Evolutionary conservation across 176 grass and related monocot species (phyloP).

Genomic region (Aegilops umbellulata): DNA sequence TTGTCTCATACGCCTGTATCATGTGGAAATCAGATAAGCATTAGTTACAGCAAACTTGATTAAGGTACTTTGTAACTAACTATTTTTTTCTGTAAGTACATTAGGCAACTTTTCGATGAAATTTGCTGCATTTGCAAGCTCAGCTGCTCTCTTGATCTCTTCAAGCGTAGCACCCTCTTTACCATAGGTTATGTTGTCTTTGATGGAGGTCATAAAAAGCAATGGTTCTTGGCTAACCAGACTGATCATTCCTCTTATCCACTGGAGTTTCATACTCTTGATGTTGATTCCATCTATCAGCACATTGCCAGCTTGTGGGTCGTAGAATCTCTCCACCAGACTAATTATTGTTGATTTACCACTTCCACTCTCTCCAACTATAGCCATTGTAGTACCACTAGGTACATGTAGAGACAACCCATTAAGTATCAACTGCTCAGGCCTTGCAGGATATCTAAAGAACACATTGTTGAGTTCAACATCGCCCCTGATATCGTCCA

Average conservation of each 20-base stretch:
- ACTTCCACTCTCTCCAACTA: constrained; percentile 82
- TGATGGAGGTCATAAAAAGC: constrained; percentile 69
- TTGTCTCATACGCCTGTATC: constrained; percentile 52
- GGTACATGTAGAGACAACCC: constrained; percentile 43
- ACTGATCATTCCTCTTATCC: constrained; percentile 63
- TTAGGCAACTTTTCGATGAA: constrained; percentile 73
- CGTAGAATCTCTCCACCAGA: constrained; percentile 76
- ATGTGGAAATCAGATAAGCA: constrained; percentile 13
- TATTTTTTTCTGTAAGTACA: constrained; percentile 34
- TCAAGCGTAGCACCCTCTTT: constrained; percentile 62
- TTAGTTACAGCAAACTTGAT: constrained; percentile 1
- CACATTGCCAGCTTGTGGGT: constrained; percentile 64
- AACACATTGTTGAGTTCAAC: constrained; percentile 60
- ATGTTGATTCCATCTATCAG: constrained; percentile 68
- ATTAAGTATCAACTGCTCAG: constrained; percentile 59
- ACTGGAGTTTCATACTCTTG: constrained; percentile 55
- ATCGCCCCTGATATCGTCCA: constrained; percentile 57
- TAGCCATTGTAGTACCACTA: constrained; percentile 67
- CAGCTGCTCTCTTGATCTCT: constrained; percentile 68
- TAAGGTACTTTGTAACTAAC: background rate
- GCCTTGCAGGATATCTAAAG: constrained; percentile 75
- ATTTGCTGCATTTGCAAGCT: constrained; percentile 67
- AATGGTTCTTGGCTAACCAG: constrained; percentile 82
- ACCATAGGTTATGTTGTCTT: constrained; percentile 72
- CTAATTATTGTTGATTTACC: constrained; percentile 76